phyloP scores from a whole-genome alignment of 2,329 filamentous ascomycete species.

The Alternaria sp. region DNA sequence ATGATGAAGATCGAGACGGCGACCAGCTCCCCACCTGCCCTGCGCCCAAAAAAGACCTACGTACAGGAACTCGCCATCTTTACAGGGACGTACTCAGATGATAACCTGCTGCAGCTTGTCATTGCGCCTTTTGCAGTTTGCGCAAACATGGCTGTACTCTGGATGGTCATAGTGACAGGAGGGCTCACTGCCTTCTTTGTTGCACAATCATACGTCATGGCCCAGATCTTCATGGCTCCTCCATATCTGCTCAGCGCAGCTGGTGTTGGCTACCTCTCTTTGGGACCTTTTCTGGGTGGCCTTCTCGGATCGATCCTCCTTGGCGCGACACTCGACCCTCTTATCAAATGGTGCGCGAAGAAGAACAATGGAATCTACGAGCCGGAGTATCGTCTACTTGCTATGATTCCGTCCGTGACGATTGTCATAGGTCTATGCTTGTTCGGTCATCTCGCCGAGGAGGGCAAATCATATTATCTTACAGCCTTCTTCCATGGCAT shows the following conservation, averaged over 20 bases:
- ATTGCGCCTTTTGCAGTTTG: conserved; percentile 60
- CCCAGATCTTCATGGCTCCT: conserved; percentile 59
- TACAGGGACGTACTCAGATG: conserved; percentile 51
- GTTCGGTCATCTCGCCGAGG: conserved; percentile 49
- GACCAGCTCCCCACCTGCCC: conserved; percentile 21
- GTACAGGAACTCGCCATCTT: conserved; percentile 50
- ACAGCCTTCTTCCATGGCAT: conserved; percentile 49
- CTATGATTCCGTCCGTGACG: conserved; percentile 42
- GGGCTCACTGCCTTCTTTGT: conserved; percentile 56
- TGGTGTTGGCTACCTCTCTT: conserved; percentile 56
- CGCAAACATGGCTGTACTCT: conserved; percentile 61
- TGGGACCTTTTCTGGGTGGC: conserved; percentile 54
- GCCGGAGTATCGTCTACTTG: conserved; percentile 61
- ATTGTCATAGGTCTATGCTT: conserved; percentile 52
- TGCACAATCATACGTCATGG: conserved; percentile 54
- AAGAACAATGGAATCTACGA: conserved; percentile 64
- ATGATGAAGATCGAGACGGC: conserved; percentile 33
- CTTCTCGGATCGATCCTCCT: conserved; percentile 33
- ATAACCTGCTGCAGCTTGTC: conserved; percentile 50
- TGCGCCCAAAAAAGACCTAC: conserved; percentile 49
- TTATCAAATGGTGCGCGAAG: conserved; percentile 56
- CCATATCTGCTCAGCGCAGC: conserved; percentile 57
- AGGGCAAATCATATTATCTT: conserved; percentile 33
- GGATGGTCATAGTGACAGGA: conserved; percentile 59
- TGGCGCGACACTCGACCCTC: conserved; percentile 47